A percentile compares a stretch with the other conserved stretches of the same genome.
phyloP scores from a whole-genome alignment of 768 basidiomycete genomes.

The Tulasnella sp. region DNA sequence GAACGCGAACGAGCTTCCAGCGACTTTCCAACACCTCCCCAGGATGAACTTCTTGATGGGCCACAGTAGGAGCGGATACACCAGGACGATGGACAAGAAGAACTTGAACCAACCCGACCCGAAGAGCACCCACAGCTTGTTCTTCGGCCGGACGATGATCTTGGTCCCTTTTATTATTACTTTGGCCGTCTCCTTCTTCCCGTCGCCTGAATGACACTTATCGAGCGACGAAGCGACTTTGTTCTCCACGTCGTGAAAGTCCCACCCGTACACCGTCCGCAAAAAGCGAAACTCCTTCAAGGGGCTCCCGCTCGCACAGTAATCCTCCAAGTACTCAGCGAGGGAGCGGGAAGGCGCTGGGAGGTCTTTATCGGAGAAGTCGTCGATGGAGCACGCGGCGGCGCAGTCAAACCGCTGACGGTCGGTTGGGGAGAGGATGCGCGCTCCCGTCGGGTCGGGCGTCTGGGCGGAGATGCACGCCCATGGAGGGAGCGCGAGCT shows the following conservation, averaged over 20 bases:
- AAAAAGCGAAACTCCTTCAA: neutral
- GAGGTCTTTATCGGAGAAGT: neutral
- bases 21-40: constrained; percentile 50
- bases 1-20: constrained; percentile 7
- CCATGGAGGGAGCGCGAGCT: neutral
- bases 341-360: neutral
- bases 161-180: constrained; percentile 22
- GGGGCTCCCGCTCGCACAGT: neutral
- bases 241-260: neutral
- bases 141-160: constrained; percentile 57
- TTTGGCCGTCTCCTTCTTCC: neutral
- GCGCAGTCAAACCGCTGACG: neutral
- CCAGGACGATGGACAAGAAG: constrained; percentile 50
- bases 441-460: neutral
- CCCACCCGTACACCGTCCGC: neutral
- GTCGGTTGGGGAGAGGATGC: neutral
- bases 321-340: neutral
- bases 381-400: neutral
- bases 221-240: neutral
- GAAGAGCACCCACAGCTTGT: constrained; percentile 49
- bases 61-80: constrained; percentile 69
- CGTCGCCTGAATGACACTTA: neutral
- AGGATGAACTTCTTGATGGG: constrained; percentile 61
- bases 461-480: neutral
- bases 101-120: constrained; percentile 62